A percentile compares a stretch with the other conserved stretches of the same genome.
These are phyloP conservation scores for Candida ascalaphidarum DNA, from an alignment of 805 yeast genomes.

Conservation along the genomic window DNA sequence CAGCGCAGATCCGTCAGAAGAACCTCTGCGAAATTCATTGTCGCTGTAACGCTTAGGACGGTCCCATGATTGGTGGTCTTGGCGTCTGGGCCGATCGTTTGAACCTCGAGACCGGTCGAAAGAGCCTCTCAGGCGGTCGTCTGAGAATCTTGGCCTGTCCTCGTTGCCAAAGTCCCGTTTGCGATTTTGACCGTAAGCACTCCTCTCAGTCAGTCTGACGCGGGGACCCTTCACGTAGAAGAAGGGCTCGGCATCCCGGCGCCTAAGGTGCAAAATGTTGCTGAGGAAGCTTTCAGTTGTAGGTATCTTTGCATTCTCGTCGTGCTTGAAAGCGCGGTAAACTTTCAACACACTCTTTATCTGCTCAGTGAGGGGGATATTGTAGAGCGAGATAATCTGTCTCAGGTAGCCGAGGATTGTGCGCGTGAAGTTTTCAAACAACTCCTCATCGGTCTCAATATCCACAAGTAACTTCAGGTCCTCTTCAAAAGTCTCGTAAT, in stretches of 20 bases:
- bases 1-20: too few species aligned
- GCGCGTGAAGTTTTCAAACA: slow-evolving; percentile 14
- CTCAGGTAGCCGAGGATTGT: slow-evolving; percentile 21
- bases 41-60: too few species aligned
- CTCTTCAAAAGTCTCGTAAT: slow-evolving; percentile 29
- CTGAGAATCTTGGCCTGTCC: slow-evolving; percentile 1
- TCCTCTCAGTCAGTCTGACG: too few species aligned
- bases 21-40: too few species aligned
- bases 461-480: slow-evolving; percentile 15
- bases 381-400: slow-evolving; percentile 11
- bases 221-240: not conserved
- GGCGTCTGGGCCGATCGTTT: too few species aligned
- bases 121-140: too few species aligned
- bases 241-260: slow-evolving; percentile 8
- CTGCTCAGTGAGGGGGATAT: slow-evolving; percentile 3
- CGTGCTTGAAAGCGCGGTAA: slow-evolving; percentile 2
- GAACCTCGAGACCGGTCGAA: too few species aligned
- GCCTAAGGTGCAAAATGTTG: slow-evolving; percentile 15
- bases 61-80: too few species aligned
- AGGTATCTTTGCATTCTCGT: slow-evolving; percentile 4
- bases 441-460: slow-evolving; percentile 10
- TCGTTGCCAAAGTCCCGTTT: slow-evolving; percentile 2
- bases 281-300: slow-evolving; percentile 9
- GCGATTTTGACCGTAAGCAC: too few species aligned
- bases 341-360: slow-evolving; percentile 5